These are phyloP conservation scores for Zygnema cylindricum DNA, from an alignment of 139 green algal species.

Conservation along the genomic window DNA sequence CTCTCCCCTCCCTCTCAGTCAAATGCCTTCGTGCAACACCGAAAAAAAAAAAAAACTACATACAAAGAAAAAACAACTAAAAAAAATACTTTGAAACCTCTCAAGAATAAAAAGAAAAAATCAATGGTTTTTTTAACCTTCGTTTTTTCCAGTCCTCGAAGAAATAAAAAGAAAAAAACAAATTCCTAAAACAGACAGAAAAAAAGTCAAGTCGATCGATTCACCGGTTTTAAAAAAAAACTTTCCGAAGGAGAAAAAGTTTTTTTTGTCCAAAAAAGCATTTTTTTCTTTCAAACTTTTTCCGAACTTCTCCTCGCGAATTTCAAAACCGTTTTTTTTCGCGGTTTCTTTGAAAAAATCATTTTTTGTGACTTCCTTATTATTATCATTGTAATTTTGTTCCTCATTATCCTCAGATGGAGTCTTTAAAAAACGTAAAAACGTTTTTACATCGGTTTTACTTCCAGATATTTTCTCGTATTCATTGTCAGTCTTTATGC, in stretches of 20 bases:
- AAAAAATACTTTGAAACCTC: too few species aligned
- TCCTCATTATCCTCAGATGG: not conserved
- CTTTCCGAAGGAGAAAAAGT: not conserved
- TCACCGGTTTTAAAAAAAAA: too few species aligned
- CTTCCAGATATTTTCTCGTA: not conserved
- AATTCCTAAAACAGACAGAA: not conserved
- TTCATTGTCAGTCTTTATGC: not conserved
- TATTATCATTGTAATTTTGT: not conserved
- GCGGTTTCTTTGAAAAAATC: too few species aligned
- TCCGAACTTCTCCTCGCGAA: not conserved
- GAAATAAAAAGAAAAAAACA: not conserved
- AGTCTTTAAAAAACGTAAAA: not conserved
- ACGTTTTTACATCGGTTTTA: not conserved
- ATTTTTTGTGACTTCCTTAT: not conserved
- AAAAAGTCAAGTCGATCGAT: not conserved
- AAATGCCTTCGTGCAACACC: too few species aligned
- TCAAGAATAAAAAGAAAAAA: conserved; percentile 94
- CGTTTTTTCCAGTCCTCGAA: conserved; percentile 74
- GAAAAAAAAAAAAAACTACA: too few species aligned
- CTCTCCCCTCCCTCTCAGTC: too few species aligned
- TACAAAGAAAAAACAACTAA: too few species aligned
- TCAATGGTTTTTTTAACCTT: conserved; percentile 83
- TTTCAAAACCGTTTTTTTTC: too few species aligned
- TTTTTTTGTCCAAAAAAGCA: not conserved
- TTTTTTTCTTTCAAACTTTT: not conserved